Evolutionary conservation across 352 stramenopile genomes (phyloP), one percentile per base, ranked within the genome.

Genomic region (Pythium guiyangense): DNA sequence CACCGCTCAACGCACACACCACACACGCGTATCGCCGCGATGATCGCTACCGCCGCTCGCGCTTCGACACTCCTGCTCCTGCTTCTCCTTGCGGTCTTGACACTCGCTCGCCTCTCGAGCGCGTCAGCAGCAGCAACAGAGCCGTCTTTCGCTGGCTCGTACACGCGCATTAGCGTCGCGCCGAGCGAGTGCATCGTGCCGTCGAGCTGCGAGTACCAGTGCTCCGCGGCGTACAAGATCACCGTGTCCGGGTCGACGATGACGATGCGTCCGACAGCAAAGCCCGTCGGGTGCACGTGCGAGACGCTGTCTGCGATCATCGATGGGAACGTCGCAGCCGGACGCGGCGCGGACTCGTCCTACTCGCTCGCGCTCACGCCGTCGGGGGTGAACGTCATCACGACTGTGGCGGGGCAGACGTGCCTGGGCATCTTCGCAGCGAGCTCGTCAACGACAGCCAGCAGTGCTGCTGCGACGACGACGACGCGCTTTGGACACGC

Each of bases 171-270:
- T 15, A 52, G 15, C 18, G 29, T 43, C 29, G 34, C 48, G 15
- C 29, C 26, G 14, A 43, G 17, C 29, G 18, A 20, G 17, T 45
- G 49, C 31, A 35, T 29, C 31, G 15, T 35, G 2, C 20, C 31
- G 5, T n/a, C 25, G 10, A 51, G 18, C 31, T 54, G 49, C 49
- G 20, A 45, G 6, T 44, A 34, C 49, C 10, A 11, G 31, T 54
- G 31, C 49, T 26, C 49, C 12, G 29, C 34, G 17, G 14, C 49
- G 27, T 54, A 54, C 49, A 29, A 37, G 49, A 54, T 54, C 49
- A 27, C 49, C 15, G 49, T 54, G 27, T 34, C 31, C 17, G 31
- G 31, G 3, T 6, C 18, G 6, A 44, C 31, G 12, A n/a, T 12
- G 31, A 54, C 49, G 6, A 10, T 54, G 18, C 27, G 29, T 17